Conservation (phyloP, 176 grass and related monocot genomes). For the Microstegium vimineum region DNA sequence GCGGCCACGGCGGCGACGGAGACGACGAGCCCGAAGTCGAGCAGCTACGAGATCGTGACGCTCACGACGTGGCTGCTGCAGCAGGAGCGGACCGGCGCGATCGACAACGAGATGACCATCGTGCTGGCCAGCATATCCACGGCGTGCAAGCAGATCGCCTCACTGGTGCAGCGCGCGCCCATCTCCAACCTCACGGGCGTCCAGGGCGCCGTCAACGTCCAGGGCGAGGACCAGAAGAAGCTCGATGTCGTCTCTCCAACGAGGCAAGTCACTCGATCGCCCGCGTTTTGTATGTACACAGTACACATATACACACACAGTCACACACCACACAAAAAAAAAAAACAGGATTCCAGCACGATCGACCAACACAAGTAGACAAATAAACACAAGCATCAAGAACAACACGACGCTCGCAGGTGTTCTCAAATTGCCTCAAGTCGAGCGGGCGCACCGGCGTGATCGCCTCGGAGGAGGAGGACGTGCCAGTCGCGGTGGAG, state of each 20-base stretch:
- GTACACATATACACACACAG: too few species aligned
- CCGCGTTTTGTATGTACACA: background rate
- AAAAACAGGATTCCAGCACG: background rate
- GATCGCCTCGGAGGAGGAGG: constrained; percentile 98
- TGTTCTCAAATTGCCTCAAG: constrained; percentile 93
- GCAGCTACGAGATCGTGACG: constrained; percentile 66
- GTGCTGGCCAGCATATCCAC: constrained; percentile 90
- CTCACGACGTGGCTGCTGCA: constrained; percentile 97
- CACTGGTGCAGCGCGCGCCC: constrained; percentile 76
- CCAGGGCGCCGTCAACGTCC: constrained; percentile 90
- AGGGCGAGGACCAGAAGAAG: constrained; percentile 98
- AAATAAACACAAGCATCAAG: background rate
- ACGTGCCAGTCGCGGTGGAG: constrained; percentile 93
- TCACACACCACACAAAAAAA: background rate
- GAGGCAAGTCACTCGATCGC: constrained; percentile 47
- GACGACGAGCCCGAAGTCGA: constrained; percentile 29
- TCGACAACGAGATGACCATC: constrained; percentile 95
- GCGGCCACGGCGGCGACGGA: constrained; percentile 1
- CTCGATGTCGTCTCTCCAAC: constrained; percentile 96
- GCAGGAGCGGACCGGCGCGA: constrained; percentile 68
- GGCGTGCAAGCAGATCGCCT: constrained; percentile 97
- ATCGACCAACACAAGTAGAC: background rate
- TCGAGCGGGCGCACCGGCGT: constrained; percentile 93
- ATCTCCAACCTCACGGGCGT: constrained; percentile 97
- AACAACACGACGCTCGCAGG: constrained; percentile 37